A percentile compares a stretch with the other conserved stretches of the same genome.
Evolutionary conservation across 768 basidiomycete genomes (phyloP).

Genomic region (Lentinula detonsa): DNA sequence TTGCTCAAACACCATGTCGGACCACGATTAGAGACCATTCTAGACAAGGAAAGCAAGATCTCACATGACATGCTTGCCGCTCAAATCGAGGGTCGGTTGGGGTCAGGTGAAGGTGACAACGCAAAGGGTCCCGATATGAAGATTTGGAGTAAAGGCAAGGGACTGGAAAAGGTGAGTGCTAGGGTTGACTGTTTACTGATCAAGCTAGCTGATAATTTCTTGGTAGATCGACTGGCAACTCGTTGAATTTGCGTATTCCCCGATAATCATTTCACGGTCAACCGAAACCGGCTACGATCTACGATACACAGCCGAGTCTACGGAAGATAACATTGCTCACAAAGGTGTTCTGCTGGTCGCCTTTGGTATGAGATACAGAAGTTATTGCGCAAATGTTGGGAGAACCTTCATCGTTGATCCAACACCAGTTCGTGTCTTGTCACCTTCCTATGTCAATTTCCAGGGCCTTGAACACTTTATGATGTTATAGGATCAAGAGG

Average conservation of each 20-base stretch:
- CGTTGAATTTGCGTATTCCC: slow-evolving; percentile 91
- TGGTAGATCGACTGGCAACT: slow-evolving; percentile 80
- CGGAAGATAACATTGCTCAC: slow-evolving; percentile 74
- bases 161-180: slow-evolving; percentile 62
- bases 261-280: slow-evolving; percentile 92
- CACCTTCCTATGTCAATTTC: not conserved
- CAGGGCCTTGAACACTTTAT: too few species aligned
- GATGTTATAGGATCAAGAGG: slow-evolving; percentile 76
- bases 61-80: slow-evolving; percentile 82
- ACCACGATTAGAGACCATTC: slow-evolving; percentile 80
- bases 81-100: slow-evolving; percentile 84
- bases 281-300: slow-evolving; percentile 83
- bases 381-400: slow-evolving; percentile 89
- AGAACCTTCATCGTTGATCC: slow-evolving; percentile 96
- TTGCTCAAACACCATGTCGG: slow-evolving; percentile 83
- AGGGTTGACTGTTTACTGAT: not conserved
- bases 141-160: slow-evolving; percentile 80
- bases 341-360: slow-evolving; percentile 86
- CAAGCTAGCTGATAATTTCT: not conserved
- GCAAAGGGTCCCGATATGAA: slow-evolving; percentile 88
- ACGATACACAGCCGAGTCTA: slow-evolving; percentile 80
- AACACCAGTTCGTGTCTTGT: slow-evolving; percentile 47
- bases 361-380: slow-evolving; percentile 87
- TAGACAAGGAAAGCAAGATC: slow-evolving; percentile 89
- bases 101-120: slow-evolving; percentile 72